Evolutionary conservation across 768 basidiomycete genomes (phyloP), one percentile per base, ranked within the genome.

Genomic region (Tylopilus sp.): DNA sequence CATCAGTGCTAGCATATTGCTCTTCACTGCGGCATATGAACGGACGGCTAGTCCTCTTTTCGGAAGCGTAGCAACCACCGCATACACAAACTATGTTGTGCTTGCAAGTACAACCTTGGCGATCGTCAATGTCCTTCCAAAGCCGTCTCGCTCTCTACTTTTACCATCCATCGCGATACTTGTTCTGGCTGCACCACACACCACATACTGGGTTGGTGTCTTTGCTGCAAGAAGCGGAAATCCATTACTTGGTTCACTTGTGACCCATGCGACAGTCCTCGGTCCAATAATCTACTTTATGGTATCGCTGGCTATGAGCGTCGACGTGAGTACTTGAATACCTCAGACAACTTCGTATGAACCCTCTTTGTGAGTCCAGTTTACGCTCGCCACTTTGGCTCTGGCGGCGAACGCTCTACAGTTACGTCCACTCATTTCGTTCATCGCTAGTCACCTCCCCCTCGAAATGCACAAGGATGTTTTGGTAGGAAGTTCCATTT

Each of bases 1-100:
- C 19, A 55, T 73, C 31, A 62, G 67, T 37, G 29, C 68, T 29
- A 54, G 63, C 7, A 69, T 85, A 31, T 85, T 86, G 3, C 75
- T 89, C 29, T 74, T 81, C 49, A 72, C 83, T 17, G 83, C 80
- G 57, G 71, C 78, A 7, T 88, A 90, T 63, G 77, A 81, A 65
- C 81, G 80, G 30, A 76, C 81, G 10, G 63, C 92, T n/a, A 68
- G 76, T 50, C 89, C 89, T 16, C 71, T 90, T 4, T 91, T 89
- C 65, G 88, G 84, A 43, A 72, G 77, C 13, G 74, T 76, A 8
- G 80, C 86, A 0, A 81, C 84, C 1, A 72, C 71, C 0, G 72
- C 75, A 49, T 72, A 82, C 33, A 70, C 90, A 9, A 63, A 67
- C 43, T 72, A 74, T 51, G 53, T 76, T 33, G 60, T 75, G 12